These are phyloP conservation scores for Saccharum officinarum DNA, from an alignment of 176 grass and related monocot genomes.

Conservation along the genomic window DNA sequence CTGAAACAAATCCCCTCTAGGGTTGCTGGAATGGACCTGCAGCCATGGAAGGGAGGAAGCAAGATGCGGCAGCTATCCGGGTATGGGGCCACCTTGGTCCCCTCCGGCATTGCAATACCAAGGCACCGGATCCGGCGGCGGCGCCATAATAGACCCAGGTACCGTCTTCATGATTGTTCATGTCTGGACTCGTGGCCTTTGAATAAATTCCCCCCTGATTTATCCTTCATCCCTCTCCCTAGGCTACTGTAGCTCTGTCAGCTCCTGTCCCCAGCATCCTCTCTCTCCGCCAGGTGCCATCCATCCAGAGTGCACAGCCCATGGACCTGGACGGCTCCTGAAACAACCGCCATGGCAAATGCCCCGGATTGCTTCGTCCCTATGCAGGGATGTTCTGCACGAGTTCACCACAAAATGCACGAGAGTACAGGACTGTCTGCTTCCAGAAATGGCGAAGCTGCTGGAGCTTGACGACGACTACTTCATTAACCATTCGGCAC, in stretches of 20 bases:
- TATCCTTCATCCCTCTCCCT: not conserved
- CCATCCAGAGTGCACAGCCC: not conserved
- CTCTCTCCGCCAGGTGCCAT: not conserved
- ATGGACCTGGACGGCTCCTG: no score
- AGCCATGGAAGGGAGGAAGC: not conserved
- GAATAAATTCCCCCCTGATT: not conserved
- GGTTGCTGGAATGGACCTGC: not conserved
- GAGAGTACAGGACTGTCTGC: slow-evolving; percentile 7
- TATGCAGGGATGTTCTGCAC: slow-evolving; percentile 41
- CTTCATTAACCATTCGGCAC: slow-evolving; percentile 1
- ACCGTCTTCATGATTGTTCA: not conserved
- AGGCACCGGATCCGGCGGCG: not conserved
- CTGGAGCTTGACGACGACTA: slow-evolving; percentile 28
- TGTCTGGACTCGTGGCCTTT: not conserved
- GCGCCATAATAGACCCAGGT: not conserved
- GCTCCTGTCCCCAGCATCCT: not conserved
- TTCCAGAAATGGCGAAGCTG: slow-evolving; percentile 27
- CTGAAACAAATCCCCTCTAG: not conserved
- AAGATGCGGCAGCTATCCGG: no score
- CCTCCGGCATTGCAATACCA: not conserved
- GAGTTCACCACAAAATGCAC: slow-evolving; percentile 32
- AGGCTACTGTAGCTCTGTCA: not conserved
- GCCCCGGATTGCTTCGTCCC: not conserved
- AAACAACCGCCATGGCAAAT: no score
- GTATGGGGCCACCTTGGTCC: no score